These are phyloP conservation scores for Otatea glauca DNA, from an alignment of 176 grass and related monocot species.

Conservation along the genomic window DNA sequence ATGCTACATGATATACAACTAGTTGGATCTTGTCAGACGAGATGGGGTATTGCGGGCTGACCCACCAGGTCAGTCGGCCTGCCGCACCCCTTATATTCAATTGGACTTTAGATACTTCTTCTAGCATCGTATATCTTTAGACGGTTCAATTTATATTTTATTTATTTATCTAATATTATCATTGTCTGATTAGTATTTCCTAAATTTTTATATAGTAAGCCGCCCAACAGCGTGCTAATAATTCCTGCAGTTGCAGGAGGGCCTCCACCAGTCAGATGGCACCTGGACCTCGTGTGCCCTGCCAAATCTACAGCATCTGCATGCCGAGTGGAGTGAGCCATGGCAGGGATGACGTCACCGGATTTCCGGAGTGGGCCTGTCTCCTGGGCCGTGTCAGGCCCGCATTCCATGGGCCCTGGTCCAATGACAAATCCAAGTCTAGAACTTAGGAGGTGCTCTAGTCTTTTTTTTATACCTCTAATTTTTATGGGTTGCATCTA, in stretches of 20 bases:
- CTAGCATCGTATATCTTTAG: too few species aligned
- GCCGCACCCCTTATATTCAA: too few species aligned
- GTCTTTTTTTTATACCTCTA: too few species aligned
- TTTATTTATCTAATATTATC: too few species aligned
- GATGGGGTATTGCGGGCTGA: neutral
- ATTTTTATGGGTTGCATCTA: too few species aligned
- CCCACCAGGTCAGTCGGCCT: too few species aligned
- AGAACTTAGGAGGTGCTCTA: too few species aligned
- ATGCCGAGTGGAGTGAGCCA: neutral
- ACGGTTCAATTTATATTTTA: too few species aligned
- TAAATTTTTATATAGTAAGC: neutral
- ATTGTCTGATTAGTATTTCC: too few species aligned
- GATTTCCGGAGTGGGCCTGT: neutral
- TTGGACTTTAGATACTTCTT: too few species aligned
- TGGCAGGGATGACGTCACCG: neutral
- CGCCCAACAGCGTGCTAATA: neutral
- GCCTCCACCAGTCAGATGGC: slow-evolving; percentile 20
- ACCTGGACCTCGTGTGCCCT: slow-evolving; percentile 31
- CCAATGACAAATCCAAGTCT: neutral
- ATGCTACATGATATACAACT: neutral
- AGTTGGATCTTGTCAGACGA: neutral
- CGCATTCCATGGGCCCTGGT: neutral
- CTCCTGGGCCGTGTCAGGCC: neutral
- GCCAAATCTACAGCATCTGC: neutral
- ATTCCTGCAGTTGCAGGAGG: slow-evolving; percentile 6